Base-by-base conservation (phyloP, 805 yeast genomes). In the Suhomyces emberorum region DNA sequence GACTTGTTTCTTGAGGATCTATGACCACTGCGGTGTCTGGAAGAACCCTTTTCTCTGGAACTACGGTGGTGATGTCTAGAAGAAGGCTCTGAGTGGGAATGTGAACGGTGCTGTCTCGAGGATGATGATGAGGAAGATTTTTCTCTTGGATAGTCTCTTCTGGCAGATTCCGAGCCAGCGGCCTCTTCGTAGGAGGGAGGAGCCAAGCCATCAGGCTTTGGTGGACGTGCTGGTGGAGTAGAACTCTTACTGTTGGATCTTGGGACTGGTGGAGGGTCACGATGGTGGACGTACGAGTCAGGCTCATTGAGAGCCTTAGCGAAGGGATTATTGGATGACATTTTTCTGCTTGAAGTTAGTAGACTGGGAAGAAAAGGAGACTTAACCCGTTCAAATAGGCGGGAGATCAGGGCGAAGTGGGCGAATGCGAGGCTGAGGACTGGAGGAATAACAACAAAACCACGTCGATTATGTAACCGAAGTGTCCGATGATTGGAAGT, bases 101-200 rank as follows among this genome's bases (percentile, higher is more conserved):
- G 57, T 4, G 58, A 47, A 12, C 57, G 42, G 25, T 48, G 59
- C 10, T 49, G 50, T 21, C 52, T 41, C 37, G 44, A 49, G 33
- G 51, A 45, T 23, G 44, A 28, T 9, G 54, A 42, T 7, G 47
- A 26, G 7, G 49, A 15, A n/a, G 50, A 27, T 46, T 77, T 78
- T 43, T 79, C 85, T 41, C 67, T 64, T 35, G 83, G 82, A 51
- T 76, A 77, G 39, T 72, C 76, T 28, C 52, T 60, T 26, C 51
- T 44, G 8, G 61, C 51, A 20, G 61, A 57, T 17, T 67, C 69
- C 12, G 63, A 56, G n/a, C 78, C 78, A 2, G 86, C 79, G 15
- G 72, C 83, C 47, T 81, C 88, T 45, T 80, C 85, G 51, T 82
- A 81, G 0, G 87, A 69, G 6, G 88, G 88, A 4, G 87, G 86